Evolutionary conservation across 345 rosid genomes (phyloP), one percentile per base, ranked within the genome.

Genomic region (Hibiscus mutabilis): DNA sequence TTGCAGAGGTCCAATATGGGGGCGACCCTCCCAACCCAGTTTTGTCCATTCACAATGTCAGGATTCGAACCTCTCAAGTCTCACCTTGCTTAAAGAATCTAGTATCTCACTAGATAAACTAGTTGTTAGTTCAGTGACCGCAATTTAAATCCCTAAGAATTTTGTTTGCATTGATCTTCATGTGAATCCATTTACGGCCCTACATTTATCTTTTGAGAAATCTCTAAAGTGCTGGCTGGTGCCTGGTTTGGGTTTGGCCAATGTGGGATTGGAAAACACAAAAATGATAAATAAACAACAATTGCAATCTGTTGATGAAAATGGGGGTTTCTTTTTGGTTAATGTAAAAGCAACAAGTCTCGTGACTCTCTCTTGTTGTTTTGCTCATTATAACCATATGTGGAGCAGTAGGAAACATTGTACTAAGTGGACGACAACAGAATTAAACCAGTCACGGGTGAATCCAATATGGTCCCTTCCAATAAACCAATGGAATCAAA

Each of bases 291-390:
- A 57, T 2, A 6, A 19, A n/a, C 2, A 35, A 71, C 22, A 35
- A 53, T 49, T 16, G 66, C n/a, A 66, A 58, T 72, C 7, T 53
- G 57, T 69, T 10, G 47, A 42, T 77, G 74, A 65, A 59, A 9
- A 52, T 27, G 42, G 58, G 58, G 25, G 58, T 7, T 18, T 53
- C 69, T 14, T 19, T 40, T 59, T 27, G 5, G n/a, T 60, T 73
- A 40, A 80, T 64, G 82, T 72, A 71, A 46, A 74, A 68, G 73
- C 74, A 44, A 59, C 44, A 46, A 51, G 68, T 81, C 97, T 78
- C 97, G 97, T 91, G 97, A 91, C 87, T 75, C 86, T 84, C 18
- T 1, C 42, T 87, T 91, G 92, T 91, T 81, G 79, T 82, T 83
- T 88, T 80, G 92, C 81, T 78, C 73, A 73, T 40, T 75, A 87